Base-by-base conservation (phyloP, 305 asterid genomes). In the Vinca major region DNA sequence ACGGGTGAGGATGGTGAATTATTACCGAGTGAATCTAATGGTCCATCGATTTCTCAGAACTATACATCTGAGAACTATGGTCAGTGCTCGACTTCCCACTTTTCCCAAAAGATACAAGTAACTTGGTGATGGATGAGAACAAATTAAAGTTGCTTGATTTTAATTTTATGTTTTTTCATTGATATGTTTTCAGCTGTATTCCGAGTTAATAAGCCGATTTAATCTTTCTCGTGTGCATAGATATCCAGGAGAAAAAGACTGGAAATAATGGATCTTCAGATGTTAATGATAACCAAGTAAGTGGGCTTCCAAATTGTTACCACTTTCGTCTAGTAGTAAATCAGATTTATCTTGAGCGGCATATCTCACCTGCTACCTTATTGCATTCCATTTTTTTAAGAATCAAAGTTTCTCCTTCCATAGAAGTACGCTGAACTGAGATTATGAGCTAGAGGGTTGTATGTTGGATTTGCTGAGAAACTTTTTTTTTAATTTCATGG, bases 261-360 rank as follows among this genome's bases (percentile, higher is more conserved):
- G 90, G 78, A 74, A 73, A 66, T 60, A 71, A 72, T 54, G 85
- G 75, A 76, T 83, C 92, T 66, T 90, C 87, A 4, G 75, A 60
- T 70, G 66, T 67, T 11, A 74, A 62, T 72, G 84, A 80, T 73
- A 79, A 79, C 78, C 88, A 73, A 16, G 94, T 88, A 78, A 83
- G 86, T 67, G 2, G 0, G 44, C 2, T 11, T 55, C 39, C 20
- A 55, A 67, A 10, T 12, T 14, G 7, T 62, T 44, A 20, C 19
- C 62, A 49, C 12, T 5, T 8, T 41, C 8, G 19, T 48, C 50
- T 58, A 9, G 20, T 48, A 10, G 39, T 36, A 3, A 51, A 2
- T 47, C 40, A 13, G 7, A 26, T 13, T 11, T 20, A 7, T 57
- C 50, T 40, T 16, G 19, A 41, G 54, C 16, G 39, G 13, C 7